These are phyloP conservation scores for Fusarium keratoplasticum DNA, from an alignment of 2,329 filamentous ascomycete genomes.

Conservation along the genomic window DNA sequence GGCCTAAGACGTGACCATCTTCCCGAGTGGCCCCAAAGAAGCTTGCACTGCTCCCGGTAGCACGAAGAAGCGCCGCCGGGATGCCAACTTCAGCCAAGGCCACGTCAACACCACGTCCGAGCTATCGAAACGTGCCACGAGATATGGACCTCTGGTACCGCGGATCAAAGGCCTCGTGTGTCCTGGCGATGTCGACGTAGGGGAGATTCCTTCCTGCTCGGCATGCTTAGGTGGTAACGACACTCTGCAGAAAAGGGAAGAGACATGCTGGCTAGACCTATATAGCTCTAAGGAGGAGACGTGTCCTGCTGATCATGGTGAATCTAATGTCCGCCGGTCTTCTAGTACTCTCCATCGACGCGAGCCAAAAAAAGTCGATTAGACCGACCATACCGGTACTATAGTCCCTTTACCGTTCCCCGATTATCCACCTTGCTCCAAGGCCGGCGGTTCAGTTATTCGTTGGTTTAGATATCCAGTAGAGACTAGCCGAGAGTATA, in stretches of 20 bases:
- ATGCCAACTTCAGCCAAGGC: not conserved
- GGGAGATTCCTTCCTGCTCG: not conserved
- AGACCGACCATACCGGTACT: not conserved
- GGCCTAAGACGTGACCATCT: not conserved
- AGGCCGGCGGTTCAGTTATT: not conserved
- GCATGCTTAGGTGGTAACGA: slow-evolving; percentile 1
- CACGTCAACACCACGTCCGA: not conserved
- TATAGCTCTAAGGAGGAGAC: not conserved
- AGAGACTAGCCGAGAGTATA: not conserved
- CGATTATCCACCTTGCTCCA: not conserved
- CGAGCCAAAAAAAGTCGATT: not conserved
- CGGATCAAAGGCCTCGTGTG: slow-evolving; percentile 6
- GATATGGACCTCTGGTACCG: not conserved
- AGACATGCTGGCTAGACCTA: not conserved
- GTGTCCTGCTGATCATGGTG: not conserved
- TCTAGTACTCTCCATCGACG: not conserved
- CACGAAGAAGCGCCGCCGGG: not conserved
- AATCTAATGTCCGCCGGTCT: no score
- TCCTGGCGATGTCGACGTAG: not conserved
- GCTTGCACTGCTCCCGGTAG: not conserved
- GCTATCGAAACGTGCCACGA: slow-evolving; percentile 8
- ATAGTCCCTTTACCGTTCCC: not conserved
- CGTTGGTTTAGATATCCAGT: not conserved
- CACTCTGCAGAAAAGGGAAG: not conserved
- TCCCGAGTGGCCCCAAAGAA: not conserved